phyloP scores from a whole-genome alignment of 768 basidiomycete species.

The Hebeloma cylindrosporum region DNA sequence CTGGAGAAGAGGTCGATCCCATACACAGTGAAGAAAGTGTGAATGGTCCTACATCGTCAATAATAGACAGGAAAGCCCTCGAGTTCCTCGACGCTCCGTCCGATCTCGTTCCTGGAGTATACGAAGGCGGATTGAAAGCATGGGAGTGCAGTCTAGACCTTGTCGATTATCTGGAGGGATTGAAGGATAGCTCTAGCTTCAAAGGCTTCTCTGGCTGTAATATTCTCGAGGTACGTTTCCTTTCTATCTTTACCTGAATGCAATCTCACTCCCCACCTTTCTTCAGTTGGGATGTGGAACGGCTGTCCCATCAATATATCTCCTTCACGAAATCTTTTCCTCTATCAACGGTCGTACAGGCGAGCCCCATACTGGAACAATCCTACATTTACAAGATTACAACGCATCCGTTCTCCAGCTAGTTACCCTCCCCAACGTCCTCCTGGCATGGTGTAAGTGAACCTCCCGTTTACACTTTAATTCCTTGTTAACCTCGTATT shows the following conservation, averaged over 20 bases:
- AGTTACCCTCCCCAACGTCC: conserved; percentile 74
- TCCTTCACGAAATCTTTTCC: conserved; percentile 62
- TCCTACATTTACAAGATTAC: conserved; percentile 89
- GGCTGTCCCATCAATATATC: conserved; percentile 75
- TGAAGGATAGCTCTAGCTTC: conserved; percentile 19
- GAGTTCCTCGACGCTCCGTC: conserved; percentile 79
- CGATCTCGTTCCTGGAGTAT: conserved; percentile 88
- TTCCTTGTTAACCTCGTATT: conserved; percentile 2
- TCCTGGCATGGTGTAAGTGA: conserved; percentile 79
- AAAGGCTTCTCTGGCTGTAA: conserved; percentile 45
- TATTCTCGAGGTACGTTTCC: conserved; percentile 67
- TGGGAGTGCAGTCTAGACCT: conserved; percentile 97
- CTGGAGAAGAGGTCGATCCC: conserved; percentile 27
- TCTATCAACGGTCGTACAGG: conserved; percentile 16
- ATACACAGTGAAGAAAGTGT: conserved; percentile 8
- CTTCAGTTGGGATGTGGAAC: conserved; percentile 93
- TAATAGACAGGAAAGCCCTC: conserved; percentile 33
- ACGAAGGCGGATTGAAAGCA: conserved; percentile 96
- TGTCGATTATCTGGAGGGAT: conserved; percentile 57
- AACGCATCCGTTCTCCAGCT: conserved; percentile 79
- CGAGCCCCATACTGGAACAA: conserved; percentile 21
- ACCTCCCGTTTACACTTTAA: background rate
- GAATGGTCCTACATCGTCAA: conserved; percentile 14
- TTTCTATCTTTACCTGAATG: background rate
- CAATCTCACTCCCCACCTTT: background rate